A percentile compares a stretch with the other conserved stretches of the same genome.
These are phyloP conservation scores for Nakazawaea pomicola DNA, from an alignment of 805 yeast species.

Conservation along the genomic window DNA sequence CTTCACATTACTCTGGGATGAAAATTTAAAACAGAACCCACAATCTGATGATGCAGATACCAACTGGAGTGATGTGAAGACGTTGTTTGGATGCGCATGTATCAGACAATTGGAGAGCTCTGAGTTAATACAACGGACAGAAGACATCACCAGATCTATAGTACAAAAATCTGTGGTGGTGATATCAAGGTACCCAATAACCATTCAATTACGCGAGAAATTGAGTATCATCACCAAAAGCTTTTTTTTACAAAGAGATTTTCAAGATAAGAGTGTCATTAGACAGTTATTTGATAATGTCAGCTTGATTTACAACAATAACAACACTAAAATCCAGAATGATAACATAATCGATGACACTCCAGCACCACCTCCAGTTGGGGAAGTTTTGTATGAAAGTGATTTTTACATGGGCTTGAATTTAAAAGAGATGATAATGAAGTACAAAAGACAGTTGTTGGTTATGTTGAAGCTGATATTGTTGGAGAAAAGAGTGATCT, in stretches of 20 bases:
- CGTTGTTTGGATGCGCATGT: conserved; percentile 94
- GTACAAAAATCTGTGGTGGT: conserved; percentile 91
- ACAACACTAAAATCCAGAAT: conserved; percentile 6
- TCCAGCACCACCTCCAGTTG: no score
- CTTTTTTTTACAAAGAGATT: conserved; percentile 76
- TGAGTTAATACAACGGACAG: conserved; percentile 49
- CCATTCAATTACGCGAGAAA: conserved; percentile 85
- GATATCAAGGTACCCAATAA: conserved; percentile 80
- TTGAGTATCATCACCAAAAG: conserved; percentile 83
- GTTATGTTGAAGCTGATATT: conserved; percentile 71
- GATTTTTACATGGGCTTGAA: conserved; percentile 73
- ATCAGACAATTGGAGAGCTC: conserved; percentile 73
- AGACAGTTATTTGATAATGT: conserved; percentile 67
- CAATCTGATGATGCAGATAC: conserved; percentile 40
- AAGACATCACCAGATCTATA: conserved; percentile 75
- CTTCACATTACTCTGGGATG: conserved; percentile 77
- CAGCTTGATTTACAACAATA: conserved; percentile 34
- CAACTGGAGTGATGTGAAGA: conserved; percentile 35
- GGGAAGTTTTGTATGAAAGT: conserved; percentile 36
- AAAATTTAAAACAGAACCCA: conserved; percentile 34
- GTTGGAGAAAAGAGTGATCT: conserved; percentile 66
- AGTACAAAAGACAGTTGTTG: conserved; percentile 55
- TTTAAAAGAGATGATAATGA: conserved; percentile 56
- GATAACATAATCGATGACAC: no score
- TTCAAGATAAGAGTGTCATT: conserved; percentile 64